Percentiles rank a stretch among this genome's conserved stretches.
These are phyloP conservation scores for Thermothielavioides terrestris DNA, from an alignment of 495 filamentous ascomycete species.

Conservation along the genomic window DNA sequence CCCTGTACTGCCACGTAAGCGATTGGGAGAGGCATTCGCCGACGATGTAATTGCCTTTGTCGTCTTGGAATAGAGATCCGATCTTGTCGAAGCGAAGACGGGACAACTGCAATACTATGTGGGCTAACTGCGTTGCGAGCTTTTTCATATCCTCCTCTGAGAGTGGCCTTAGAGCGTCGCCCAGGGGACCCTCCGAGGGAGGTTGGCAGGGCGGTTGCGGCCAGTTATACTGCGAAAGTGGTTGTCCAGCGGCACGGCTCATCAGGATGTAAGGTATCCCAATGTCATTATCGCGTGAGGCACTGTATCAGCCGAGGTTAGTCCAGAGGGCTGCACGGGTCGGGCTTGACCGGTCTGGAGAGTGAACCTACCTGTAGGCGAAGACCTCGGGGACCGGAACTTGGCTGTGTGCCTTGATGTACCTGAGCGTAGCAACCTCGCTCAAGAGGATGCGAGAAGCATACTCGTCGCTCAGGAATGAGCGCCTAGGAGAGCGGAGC, in stretches of 20 bases:
- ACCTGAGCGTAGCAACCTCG: background rate
- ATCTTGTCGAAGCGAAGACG: slow-evolving; percentile 11
- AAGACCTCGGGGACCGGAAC: background rate
- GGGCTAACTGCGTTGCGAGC: slow-evolving; percentile 17
- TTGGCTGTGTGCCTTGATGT: background rate
- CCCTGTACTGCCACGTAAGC: background rate
- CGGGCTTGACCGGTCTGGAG: background rate
- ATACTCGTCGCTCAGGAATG: background rate
- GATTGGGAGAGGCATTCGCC: slow-evolving; percentile 1
- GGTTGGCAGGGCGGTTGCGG: background rate
- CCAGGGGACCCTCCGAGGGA: background rate
- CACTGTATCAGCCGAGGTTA: background rate
- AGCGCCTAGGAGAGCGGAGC: background rate
- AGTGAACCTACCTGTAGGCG: background rate
- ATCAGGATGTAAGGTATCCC: slow-evolving; percentile 17
- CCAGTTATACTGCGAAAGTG: slow-evolving; percentile 11
- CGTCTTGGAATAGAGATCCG: slow-evolving; percentile 14
- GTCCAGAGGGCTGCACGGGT: background rate
- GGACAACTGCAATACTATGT: slow-evolving; percentile 7
- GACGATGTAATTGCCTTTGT: slow-evolving; percentile 6
- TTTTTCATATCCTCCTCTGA: slow-evolving; percentile 9
- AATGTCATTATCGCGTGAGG: slow-evolving; percentile 25
- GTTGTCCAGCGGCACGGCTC: slow-evolving; percentile 11
- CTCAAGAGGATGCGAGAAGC: background rate
- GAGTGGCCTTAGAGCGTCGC: slow-evolving; percentile 5